A percentile compares a stretch with the other conserved stretches of the same genome.
phyloP scores from a whole-genome alignment of 441 rosid species.

The Croton setiger region DNA sequence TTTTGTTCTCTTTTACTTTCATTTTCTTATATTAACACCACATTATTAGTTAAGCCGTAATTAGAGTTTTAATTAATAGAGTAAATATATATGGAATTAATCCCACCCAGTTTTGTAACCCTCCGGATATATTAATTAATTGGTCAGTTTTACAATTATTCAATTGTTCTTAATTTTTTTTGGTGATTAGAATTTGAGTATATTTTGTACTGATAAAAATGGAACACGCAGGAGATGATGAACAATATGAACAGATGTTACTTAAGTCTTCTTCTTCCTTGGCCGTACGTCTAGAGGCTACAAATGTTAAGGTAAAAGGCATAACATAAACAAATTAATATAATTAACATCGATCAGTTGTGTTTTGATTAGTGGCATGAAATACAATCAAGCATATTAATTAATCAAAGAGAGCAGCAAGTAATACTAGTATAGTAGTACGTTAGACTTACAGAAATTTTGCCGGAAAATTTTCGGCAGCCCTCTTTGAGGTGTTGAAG shows the following conservation, averaged over 20 bases:
- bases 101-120: background rate
- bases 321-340: no score
- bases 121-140: background rate
- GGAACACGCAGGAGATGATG: constrained; percentile 33
- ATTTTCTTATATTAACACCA: no score
- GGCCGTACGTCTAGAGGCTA: constrained; percentile 22
- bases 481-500: no score
- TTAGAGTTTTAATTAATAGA: background rate
- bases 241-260: background rate
- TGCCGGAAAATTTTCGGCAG: no score
- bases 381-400: no score
- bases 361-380: no score
- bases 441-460: no score
- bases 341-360: no score
- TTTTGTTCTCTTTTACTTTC: background rate
- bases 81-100: no score
- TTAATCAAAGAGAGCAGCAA: no score
- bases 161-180: background rate
- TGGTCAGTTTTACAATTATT: background rate
- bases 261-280: constrained; percentile 20
- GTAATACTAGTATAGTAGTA: no score
- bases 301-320: constrained; percentile 23
- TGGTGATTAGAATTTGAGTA: no score
- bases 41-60: background rate
- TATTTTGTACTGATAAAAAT: constrained; percentile 23